Evolutionary conservation across 495 filamentous ascomycete species (phyloP).

Genomic region (Terfezia boudieri): DNA sequence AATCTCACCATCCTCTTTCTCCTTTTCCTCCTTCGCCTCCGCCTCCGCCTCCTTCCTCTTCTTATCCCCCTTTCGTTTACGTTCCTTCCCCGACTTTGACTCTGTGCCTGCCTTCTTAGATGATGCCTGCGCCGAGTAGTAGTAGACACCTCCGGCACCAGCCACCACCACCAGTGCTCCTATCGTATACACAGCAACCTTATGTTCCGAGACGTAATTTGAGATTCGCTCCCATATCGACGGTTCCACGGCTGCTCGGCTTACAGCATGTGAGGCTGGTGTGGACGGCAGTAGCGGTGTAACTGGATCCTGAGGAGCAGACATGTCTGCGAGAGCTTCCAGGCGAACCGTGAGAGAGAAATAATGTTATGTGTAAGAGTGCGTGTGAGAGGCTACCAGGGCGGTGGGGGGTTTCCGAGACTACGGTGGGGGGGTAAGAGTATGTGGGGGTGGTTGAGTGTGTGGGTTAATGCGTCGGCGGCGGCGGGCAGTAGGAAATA

Average conservation of each 20-base stretch:
- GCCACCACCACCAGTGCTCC: conserved; percentile 82
- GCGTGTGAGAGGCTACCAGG: background rate
- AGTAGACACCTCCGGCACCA: conserved; percentile 77
- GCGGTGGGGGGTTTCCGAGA: background rate
- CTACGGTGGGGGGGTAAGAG: background rate
- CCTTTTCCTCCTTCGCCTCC: conserved; percentile 28
- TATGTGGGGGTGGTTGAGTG: background rate
- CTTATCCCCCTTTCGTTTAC: conserved; percentile 22
- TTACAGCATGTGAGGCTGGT: background rate
- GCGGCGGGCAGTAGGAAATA: background rate
- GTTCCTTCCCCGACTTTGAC: conserved; percentile 34
- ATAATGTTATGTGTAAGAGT: background rate
- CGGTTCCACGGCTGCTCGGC: background rate
- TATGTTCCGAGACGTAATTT: conserved; percentile 86
- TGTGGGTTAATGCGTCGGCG: background rate
- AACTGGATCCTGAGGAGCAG: background rate
- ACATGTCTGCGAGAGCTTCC: background rate
- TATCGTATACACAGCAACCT: conserved; percentile 84
- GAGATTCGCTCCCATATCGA: conserved; percentile 76
- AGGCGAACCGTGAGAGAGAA: background rate
- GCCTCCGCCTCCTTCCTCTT: conserved; percentile 34
- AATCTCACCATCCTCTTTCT: conserved; percentile 15
- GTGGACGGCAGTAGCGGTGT: background rate
- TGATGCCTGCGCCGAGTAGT: conserved; percentile 19
- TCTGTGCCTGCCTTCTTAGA: conserved; percentile 40